Conservation (phyloP, 1,284 basidiomycete species). For the Ceratobasidium papillatum region DNA sequence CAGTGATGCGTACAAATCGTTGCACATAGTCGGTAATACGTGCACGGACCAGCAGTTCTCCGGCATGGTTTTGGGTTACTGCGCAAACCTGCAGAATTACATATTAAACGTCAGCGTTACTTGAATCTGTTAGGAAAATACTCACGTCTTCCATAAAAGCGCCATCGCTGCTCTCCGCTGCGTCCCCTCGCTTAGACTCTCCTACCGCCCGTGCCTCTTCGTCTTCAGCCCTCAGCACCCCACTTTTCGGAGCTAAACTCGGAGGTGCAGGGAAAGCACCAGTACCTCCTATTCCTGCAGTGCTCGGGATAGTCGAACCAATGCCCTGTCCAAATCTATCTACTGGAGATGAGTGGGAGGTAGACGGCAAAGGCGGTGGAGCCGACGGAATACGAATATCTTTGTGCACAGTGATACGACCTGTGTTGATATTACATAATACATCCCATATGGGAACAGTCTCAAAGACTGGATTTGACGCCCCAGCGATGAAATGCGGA, state of each 20-base stretch:
- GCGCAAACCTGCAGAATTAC: conserved; percentile 51
- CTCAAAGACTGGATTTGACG: conserved; percentile 96
- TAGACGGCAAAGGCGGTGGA: conserved; percentile 51
- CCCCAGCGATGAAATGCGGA: conserved; percentile 92
- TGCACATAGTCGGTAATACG: conserved; percentile 79
- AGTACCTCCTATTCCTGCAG: conserved; percentile 30
- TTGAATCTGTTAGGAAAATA: conserved; percentile 43
- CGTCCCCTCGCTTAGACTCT: conserved; percentile 34
- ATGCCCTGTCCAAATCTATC: conserved; percentile 23
- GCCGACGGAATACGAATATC: conserved; percentile 68
- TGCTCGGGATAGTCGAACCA: conserved; percentile 36
- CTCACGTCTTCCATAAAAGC: conserved; percentile 92
- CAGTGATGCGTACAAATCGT: conserved; percentile 78
- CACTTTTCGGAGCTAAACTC: conserved; percentile 4
- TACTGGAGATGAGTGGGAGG: conserved; percentile 19
- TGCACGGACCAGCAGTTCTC: conserved; percentile 79
- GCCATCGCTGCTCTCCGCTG: conserved; percentile 57
- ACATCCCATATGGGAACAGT: conserved; percentile 87
- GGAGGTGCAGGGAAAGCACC: conserved; percentile 46
- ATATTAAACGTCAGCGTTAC: background rate
- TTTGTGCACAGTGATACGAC: conserved; percentile 85
- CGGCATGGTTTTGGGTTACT: conserved; percentile 77
- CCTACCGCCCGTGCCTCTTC: conserved; percentile 37
- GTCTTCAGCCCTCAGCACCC: conserved; percentile 28
- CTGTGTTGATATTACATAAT: conserved; percentile 87